phyloP scores from a whole-genome alignment of 2,329 filamentous ascomycete genomes.

The Ceratocystis smalleyi region DNA sequence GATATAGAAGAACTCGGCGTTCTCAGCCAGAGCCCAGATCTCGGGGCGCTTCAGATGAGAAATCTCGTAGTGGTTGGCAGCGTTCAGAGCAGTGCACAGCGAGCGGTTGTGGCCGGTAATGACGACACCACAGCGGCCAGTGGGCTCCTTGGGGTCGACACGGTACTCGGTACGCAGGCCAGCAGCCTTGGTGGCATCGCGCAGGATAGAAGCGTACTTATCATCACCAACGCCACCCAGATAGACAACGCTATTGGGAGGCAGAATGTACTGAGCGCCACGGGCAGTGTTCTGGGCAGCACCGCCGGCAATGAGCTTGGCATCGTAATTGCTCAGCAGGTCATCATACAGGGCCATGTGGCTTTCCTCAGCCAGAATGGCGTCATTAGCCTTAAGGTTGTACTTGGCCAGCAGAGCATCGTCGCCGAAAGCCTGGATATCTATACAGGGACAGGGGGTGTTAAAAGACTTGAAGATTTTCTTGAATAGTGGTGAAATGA shows the following conservation, averaged over 20 bases:
- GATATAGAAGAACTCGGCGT: slow-evolving; percentile 78
- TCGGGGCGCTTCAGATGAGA: slow-evolving; percentile 82
- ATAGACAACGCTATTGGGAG: slow-evolving; percentile 78
- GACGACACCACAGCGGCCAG: slow-evolving; percentile 86
- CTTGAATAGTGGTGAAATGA: neutral
- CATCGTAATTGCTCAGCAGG: slow-evolving; percentile 77
- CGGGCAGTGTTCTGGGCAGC: slow-evolving; percentile 95
- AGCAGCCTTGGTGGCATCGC: slow-evolving; percentile 69
- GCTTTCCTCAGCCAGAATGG: slow-evolving; percentile 87
- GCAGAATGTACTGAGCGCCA: slow-evolving; percentile 90
- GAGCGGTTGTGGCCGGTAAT: slow-evolving; percentile 94
- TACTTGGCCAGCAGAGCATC: slow-evolving; percentile 83
- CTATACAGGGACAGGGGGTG: slow-evolving; percentile 28
- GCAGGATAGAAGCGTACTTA: slow-evolving; percentile 82
- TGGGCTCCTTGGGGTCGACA: slow-evolving; percentile 67
- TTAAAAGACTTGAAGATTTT: neutral
- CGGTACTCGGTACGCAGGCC: slow-evolving; percentile 92
- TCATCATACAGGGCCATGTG: slow-evolving; percentile 87
- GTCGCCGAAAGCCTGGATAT: slow-evolving; percentile 81
- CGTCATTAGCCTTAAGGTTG: slow-evolving; percentile 85
- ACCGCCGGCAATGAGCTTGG: slow-evolving; percentile 88
- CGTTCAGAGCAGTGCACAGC: slow-evolving; percentile 87
- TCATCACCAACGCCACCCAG: slow-evolving; percentile 88
- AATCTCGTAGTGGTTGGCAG: slow-evolving; percentile 92
- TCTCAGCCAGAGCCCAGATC: slow-evolving; percentile 84